These are phyloP conservation scores for Cicer pinnatifidum DNA, from an alignment of 306 rosid genomes.

Conservation along the genomic window DNA sequence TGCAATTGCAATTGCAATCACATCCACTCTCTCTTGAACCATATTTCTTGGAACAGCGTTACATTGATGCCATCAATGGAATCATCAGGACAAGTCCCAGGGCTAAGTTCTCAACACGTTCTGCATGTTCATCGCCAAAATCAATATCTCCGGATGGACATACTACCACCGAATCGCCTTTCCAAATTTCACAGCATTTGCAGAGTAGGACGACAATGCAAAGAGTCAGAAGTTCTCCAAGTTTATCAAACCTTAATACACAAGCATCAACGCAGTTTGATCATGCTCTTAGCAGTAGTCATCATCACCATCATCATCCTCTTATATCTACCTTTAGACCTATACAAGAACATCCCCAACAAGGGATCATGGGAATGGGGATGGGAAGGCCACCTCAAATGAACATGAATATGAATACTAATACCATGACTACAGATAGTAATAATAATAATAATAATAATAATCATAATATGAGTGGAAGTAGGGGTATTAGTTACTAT, in stretches of 20 bases:
- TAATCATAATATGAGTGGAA: not conserved
- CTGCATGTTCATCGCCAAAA: constrained; percentile 73
- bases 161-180: constrained; percentile 31
- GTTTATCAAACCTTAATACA: constrained; percentile 44
- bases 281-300: not conserved
- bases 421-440: not conserved
- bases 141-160: constrained; percentile 63
- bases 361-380: constrained; percentile 13
- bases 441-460: not conserved
- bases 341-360: constrained; percentile 10
- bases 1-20: not conserved
- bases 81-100: constrained; percentile 43
- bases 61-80: constrained; percentile 78
- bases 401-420: not conserved
- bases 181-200: not conserved
- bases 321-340: constrained; percentile 20
- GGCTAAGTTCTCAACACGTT: constrained; percentile 34
- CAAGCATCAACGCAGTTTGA: constrained; percentile 20
- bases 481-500: constrained; percentile 38
- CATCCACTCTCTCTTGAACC: constrained; percentile 39
- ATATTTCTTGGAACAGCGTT: constrained; percentile 63
- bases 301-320: not conserved
- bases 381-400: constrained; percentile 41
- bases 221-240: constrained; percentile 74
- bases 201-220: constrained; percentile 44